phyloP scores from a whole-genome alignment of 148 eudicot genomes.

The Rhododendron vialii region DNA sequence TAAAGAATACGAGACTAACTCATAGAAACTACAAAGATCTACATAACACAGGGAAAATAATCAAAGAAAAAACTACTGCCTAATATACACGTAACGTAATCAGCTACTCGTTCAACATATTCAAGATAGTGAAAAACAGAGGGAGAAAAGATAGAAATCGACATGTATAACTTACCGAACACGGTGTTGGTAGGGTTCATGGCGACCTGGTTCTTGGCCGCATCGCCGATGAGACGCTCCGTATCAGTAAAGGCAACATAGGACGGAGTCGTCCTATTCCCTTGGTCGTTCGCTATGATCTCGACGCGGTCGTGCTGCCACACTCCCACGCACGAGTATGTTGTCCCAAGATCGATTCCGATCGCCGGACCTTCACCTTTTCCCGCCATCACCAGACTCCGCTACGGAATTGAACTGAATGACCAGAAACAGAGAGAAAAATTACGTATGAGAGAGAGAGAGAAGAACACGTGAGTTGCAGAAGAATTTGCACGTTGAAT shows the following conservation, averaged over 20 bases:
- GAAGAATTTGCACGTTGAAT: neutral
- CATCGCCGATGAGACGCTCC: conserved; percentile 12
- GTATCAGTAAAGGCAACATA: conserved; percentile 12
- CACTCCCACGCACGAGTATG: conserved; percentile 14
- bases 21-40: neutral
- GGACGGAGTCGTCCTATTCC: conserved; percentile 13
- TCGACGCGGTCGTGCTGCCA: conserved; percentile 15
- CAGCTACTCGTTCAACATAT: neutral
- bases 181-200: conserved; percentile 14
- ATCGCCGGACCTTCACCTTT: conserved; percentile 16
- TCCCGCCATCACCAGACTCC: neutral
- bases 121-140: neutral
- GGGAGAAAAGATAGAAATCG: neutral
- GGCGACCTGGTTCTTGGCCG: conserved; percentile 16
- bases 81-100: too few species aligned
- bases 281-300: conserved; percentile 15
- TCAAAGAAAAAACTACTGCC: too few species aligned
- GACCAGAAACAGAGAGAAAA: neutral
- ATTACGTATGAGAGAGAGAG: neutral
- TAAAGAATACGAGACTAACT: too few species aligned
- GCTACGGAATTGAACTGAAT: neutral
- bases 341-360: conserved; percentile 13
- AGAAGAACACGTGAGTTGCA: neutral
- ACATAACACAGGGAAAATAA: neutral
- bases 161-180: neutral